Conservation (phyloP, 306 rosid species). For the Bauhinia variegata region DNA sequence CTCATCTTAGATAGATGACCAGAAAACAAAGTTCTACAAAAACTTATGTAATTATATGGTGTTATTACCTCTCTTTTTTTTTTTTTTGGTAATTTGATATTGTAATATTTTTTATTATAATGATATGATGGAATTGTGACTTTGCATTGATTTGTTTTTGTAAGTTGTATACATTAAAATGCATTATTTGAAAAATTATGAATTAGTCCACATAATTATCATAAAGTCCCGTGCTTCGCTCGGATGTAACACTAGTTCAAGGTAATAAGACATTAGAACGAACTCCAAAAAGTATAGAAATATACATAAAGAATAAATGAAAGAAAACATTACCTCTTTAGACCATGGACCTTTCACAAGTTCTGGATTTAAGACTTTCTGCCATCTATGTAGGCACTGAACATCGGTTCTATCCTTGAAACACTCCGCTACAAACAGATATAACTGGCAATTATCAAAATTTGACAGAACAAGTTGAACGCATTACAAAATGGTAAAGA, state of each 20-base stretch:
- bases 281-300: slow-evolving; percentile 21
- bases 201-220: too few species aligned
- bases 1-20: slow-evolving; percentile 24
- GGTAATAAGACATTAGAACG: background rate
- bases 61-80: too few species aligned
- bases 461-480: slow-evolving; percentile 27
- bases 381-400: slow-evolving; percentile 99
- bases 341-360: slow-evolving; percentile 99
- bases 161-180: too few species aligned
- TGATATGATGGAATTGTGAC: too few species aligned
- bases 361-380: slow-evolving; percentile 96
- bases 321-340: slow-evolving; percentile 72
- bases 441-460: slow-evolving; percentile 39
- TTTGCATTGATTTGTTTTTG: too few species aligned
- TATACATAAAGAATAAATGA: slow-evolving; percentile 9
- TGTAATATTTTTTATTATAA: too few species aligned
- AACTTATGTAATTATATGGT: too few species aligned
- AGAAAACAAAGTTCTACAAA: too few species aligned
- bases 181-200: too few species aligned
- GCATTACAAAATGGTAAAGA: slow-evolving; percentile 5
- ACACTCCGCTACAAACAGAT: slow-evolving; percentile 74
- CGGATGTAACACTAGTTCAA: too few species aligned
- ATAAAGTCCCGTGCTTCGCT: too few species aligned
- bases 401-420: slow-evolving; percentile 97
- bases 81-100: too few species aligned